These are phyloP conservation scores for Apiotrichum porosum DNA, from an alignment of 1,284 basidiomycete species.

Conservation along the genomic window DNA sequence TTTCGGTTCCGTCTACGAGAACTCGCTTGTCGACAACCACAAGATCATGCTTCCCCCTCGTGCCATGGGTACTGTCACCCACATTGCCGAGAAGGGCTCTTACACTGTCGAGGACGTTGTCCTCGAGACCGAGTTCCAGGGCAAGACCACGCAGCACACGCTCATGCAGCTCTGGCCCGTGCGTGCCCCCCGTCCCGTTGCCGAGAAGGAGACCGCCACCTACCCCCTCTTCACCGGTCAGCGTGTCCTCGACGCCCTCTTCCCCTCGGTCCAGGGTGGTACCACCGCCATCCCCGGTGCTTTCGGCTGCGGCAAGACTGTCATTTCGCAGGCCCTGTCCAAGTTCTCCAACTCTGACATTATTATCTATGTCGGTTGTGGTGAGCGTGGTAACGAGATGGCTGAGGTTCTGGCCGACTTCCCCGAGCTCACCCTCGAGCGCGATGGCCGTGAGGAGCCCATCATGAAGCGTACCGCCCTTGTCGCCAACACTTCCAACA, in stretches of 20 bases:
- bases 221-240: slow-evolving; percentile 93
- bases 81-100: slow-evolving; percentile 89
- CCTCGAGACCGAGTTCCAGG: slow-evolving; percentile 95
- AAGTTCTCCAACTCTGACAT: slow-evolving; percentile 99
- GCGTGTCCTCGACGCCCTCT: slow-evolving; percentile 93
- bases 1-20: slow-evolving; percentile 93
- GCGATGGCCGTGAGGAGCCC: slow-evolving; percentile 85
- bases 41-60: slow-evolving; percentile 95
- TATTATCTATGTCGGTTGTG: slow-evolving; percentile 90
- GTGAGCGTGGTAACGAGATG: slow-evolving; percentile 58
- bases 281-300: slow-evolving; percentile 99
- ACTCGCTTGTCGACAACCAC: slow-evolving; percentile 92
- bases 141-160: slow-evolving; percentile 86
- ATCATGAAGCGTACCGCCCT: slow-evolving; percentile 99
- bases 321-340: slow-evolving; percentile 92
- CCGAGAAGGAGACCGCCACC: slow-evolving; percentile 90
- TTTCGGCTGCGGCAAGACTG: slow-evolving; percentile 97
- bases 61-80: slow-evolving; percentile 89
- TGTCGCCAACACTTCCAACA: slow-evolving; percentile 99
- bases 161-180: slow-evolving; percentile 99
- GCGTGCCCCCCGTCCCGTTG: slow-evolving; percentile 89
- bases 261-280: slow-evolving; percentile 98
- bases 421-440: slow-evolving; percentile 89
- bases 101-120: slow-evolving; percentile 94
- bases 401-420: slow-evolving; percentile 98